Percentiles rank a stretch among this genome's conserved stretches.
phyloP scores from a whole-genome alignment of 2,329 filamentous ascomycete genomes.

The Kalaharituber pfeilii region DNA sequence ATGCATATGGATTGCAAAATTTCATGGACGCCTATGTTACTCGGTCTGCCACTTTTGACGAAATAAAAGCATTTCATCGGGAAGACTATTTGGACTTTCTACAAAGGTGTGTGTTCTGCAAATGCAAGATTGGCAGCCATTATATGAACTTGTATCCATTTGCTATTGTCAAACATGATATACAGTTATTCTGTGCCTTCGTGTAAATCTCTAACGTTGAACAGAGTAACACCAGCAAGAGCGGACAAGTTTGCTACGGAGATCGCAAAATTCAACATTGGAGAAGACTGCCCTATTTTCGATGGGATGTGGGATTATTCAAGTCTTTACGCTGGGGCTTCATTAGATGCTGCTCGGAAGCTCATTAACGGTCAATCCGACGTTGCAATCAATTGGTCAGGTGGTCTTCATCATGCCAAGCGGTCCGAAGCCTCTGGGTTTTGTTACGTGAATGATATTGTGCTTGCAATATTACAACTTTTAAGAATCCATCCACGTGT shows the following conservation, averaged over 20 bases:
- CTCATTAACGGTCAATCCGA: constrained; percentile 73
- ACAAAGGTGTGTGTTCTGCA: constrained; percentile 31
- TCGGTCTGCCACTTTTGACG: constrained; percentile 67
- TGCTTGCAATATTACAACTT: constrained; percentile 77
- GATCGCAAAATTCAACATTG: constrained; percentile 75
- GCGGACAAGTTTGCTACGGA: constrained; percentile 89
- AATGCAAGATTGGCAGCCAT: too few relatives aligned
- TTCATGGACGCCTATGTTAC: constrained; percentile 91
- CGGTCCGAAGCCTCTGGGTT: constrained; percentile 87
- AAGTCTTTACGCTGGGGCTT: constrained; percentile 78
- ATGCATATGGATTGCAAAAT: constrained; percentile 87
- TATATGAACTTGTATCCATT: too few relatives aligned
- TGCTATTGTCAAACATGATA: too few relatives aligned
- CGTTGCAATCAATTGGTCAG: constrained; percentile 95
- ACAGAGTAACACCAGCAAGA: constrained; percentile 93
- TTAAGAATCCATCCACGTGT: constrained; percentile 68
- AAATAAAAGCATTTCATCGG: constrained; percentile 73
- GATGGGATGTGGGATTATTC: constrained; percentile 93
- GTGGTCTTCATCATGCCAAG: constrained; percentile 90
- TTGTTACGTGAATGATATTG: constrained; percentile 98
- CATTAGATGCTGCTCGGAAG: constrained; percentile 77
- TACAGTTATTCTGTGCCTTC: too few relatives aligned
- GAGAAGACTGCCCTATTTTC: constrained; percentile 90
- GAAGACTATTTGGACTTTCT: constrained; percentile 84
- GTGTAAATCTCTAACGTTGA: not conserved